Evolutionary conservation across 768 basidiomycete genomes (phyloP).

Genomic region (Boletus pseudo-olivaceus): DNA sequence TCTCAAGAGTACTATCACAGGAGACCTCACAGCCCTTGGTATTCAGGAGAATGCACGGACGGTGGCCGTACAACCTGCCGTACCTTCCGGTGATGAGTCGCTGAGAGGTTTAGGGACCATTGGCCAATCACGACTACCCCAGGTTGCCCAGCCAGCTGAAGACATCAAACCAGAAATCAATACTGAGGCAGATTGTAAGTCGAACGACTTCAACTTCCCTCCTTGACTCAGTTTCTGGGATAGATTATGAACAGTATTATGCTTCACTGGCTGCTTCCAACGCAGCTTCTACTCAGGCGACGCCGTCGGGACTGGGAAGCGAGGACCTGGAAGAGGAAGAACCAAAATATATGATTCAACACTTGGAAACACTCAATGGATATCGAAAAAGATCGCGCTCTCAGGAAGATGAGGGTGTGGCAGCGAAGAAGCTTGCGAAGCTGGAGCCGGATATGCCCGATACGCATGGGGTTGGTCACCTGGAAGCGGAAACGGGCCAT

Average conservation of each 20-base stretch:
- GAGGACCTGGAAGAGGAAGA: constrained; percentile 70
- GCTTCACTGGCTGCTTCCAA: constrained; percentile 69
- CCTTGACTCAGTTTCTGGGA: neutral
- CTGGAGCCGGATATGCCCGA: constrained; percentile 33
- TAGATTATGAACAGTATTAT: constrained; percentile 82
- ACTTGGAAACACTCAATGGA: constrained; percentile 66
- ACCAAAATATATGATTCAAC: constrained; percentile 60
- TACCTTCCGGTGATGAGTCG: constrained; percentile 66
- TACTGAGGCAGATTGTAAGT: constrained; percentile 65
- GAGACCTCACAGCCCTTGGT: constrained; percentile 85
- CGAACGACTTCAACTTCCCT: neutral
- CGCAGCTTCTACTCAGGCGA: constrained; percentile 54
- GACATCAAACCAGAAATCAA: constrained; percentile 49
- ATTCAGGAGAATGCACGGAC: constrained; percentile 65
- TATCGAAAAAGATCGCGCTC: constrained; percentile 74
- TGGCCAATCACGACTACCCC: constrained; percentile 35
- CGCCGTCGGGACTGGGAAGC: constrained; percentile 53
- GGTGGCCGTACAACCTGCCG: constrained; percentile 32
- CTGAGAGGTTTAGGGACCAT: constrained; percentile 63
- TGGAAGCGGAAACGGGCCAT: neutral
- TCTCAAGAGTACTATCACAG: constrained; percentile 91
- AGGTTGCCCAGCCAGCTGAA: constrained; percentile 22
- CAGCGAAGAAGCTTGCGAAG: constrained; percentile 40
- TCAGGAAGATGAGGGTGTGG: constrained; percentile 49
- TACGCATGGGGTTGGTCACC: constrained; percentile 12